Evolutionary conservation across 2,329 filamentous ascomycete species (phyloP), one percentile per base, ranked within the genome.

Genomic region (Microcyclosporella mali): DNA sequence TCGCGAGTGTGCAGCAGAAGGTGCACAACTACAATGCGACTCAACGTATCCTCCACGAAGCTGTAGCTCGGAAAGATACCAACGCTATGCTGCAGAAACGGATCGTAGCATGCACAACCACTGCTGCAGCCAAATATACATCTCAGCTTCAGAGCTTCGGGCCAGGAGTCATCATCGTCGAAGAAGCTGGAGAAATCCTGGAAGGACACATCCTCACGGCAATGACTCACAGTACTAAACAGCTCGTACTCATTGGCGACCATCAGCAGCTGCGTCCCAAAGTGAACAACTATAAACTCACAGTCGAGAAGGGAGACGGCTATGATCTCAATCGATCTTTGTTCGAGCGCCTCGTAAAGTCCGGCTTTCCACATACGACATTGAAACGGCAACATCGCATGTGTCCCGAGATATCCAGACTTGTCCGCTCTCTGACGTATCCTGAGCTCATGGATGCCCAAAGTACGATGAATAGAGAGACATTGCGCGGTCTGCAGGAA

Each of bases 161-260:
- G 12, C 50, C 51, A 9, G 53, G 49, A 3, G 47, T 57, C 17
- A 29, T 59, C 4, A 14, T 60, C 9, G 52, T 58, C 31, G 81
- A 85, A 56, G 82, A 85, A 54, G 82, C 81, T 1, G 82, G 74
- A 0, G 81, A 85, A 49, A 77, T 85, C 0, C 66, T 84, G 32
- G 82, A 85, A 56, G 69, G 76, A 0, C 80, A 85, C 45, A 65
- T 76, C 3, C 56, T 84, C 1, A 76, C 77, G 0, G 71, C 79
- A 0, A 57, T 84, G 3, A 63, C 81, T 0, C 79, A 79, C 0
- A 71, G 71, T 0, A 60, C 82, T 0, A 71, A 84, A 55, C 81
- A 85, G 45, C 65, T 71, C 3, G 76, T 84, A n/a, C 67, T 79
- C n/a, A 82, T 83, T 33, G 79, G 80, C 0, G 80, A 84, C 52